Conservation (phyloP, 345 rosid species). For the Populus ilicifolia region DNA sequence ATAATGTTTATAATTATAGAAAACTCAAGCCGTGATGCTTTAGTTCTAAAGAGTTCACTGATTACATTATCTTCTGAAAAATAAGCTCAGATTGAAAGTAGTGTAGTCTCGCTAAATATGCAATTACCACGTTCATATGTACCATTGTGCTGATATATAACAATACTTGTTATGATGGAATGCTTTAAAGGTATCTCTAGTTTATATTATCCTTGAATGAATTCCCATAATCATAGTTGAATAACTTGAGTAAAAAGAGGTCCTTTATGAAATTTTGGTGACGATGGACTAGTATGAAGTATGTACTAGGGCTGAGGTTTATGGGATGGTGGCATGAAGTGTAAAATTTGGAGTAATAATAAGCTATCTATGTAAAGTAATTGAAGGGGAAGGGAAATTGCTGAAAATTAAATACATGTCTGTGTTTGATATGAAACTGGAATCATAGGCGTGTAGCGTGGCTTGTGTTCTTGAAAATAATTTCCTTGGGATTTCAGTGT, state of each 20-base stretch:
- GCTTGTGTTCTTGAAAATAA: neutral
- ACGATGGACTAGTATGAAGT: neutral
- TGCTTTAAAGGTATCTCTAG: neutral
- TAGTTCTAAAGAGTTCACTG: neutral
- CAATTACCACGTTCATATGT: neutral
- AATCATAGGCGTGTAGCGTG: neutral
- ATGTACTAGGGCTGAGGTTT: neutral
- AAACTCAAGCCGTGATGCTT: neutral
- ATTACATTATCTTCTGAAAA: neutral
- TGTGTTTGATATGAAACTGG: neutral
- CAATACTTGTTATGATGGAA: neutral
- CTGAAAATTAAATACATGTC: neutral
- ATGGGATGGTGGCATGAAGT: neutral
- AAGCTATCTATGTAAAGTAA: neutral
- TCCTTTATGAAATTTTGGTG: neutral
- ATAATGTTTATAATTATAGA: neutral
- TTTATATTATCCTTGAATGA: neutral
- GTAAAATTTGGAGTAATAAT: neutral
- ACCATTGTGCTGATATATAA: neutral
- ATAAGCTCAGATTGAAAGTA: neutral
- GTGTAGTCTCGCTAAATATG: neutral
- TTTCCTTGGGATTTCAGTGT: neutral
- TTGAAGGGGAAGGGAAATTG: neutral
- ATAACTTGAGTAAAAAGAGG: neutral
- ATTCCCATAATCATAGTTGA: neutral